These are phyloP conservation scores for Eutrema salsugineum DNA, from an alignment of 441 rosid species.

Conservation along the genomic window DNA sequence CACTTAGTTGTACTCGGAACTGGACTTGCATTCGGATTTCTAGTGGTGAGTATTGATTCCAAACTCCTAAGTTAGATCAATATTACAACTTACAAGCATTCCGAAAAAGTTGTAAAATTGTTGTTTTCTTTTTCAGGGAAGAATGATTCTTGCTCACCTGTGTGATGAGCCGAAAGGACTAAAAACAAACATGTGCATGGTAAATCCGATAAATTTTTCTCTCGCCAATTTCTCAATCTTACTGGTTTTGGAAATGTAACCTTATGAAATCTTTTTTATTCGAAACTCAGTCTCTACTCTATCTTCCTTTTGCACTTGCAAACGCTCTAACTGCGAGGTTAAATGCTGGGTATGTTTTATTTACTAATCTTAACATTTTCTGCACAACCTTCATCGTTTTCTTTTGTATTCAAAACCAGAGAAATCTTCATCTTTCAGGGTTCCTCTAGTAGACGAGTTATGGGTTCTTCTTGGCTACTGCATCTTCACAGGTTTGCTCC, in stretches of 20 bases:
- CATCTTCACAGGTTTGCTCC: constrained; percentile 57
- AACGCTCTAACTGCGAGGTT: constrained; percentile 81
- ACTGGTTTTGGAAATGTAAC: not conserved
- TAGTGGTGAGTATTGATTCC: constrained; percentile 64
- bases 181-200: constrained; percentile 88
- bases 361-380: not conserved
- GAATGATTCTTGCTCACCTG: constrained; percentile 82
- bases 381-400: not conserved
- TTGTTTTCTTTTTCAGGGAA: constrained; percentile 43
- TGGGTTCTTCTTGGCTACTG: constrained; percentile 96
- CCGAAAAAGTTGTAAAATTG: not conserved
- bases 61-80: not conserved
- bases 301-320: constrained; percentile 92
- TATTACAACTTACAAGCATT: not conserved
- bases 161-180: constrained; percentile 84
- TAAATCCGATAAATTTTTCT: constrained; percentile 25
- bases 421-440: constrained; percentile 40
- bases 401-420: not conserved
- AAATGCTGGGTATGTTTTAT: constrained; percentile 70
- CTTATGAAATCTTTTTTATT: not conserved
- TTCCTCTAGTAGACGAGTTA: constrained; percentile 79
- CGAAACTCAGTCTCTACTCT: constrained; percentile 69
- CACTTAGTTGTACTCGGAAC: constrained; percentile 89
- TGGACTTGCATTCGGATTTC: constrained; percentile 97
- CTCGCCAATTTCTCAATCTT: not conserved